Base-by-base conservation (phyloP, 78 protist genomes). In the Protostelium mycophagum region DNA sequence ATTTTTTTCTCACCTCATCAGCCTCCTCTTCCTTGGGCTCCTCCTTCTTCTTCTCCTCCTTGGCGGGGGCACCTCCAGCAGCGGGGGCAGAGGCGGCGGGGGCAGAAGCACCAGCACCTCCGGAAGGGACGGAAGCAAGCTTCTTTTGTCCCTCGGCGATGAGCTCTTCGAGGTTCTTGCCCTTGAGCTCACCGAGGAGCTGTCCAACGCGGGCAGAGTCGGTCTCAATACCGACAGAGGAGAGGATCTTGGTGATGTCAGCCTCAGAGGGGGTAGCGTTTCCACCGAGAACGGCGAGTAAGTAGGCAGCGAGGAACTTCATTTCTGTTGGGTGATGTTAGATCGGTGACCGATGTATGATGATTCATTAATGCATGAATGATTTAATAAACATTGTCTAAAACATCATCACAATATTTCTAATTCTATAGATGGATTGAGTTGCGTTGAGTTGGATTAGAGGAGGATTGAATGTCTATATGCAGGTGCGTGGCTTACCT, bases 271-370 rank as follows among this genome's bases (percentile, higher is more conserved):
- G 96, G 87, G 85, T 86, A 63, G 91, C 91, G 34, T 93, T 93
- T 83, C 96, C 96, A 83, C 93, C 93, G 91, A 93, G 93, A 38
- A 89, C 91, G 35, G 85, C 63, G 84, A 93, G 90, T 37, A 93
- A 63, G 89, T 93, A 90, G 84, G 96, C 96, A 37, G 96, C 91
- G 86, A 93, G 83, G 84, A 90, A 85, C 84, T 93, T 93, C 96
- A 93, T 92, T 5, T 25, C 73, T 51, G 73, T 25, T 25, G 73
- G 16, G 16, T 5, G 73, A 51, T 51, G 73, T 5, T 5, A 51
- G 5, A 51, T 51, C 31, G 73, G 16, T 25, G 16, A 51, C 16
- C 5, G 73, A 51, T 51, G 73, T 51, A 16, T 51, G 73, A 51
- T 51, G 73, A n/a, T n/a, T 51, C 31, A 51, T 25, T 25, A 16